Evolutionary conservation across 2,329 filamentous ascomycete genomes (phyloP), one percentile per base, ranked within the genome.

Genomic region (Xylariaceae sp.): DNA sequence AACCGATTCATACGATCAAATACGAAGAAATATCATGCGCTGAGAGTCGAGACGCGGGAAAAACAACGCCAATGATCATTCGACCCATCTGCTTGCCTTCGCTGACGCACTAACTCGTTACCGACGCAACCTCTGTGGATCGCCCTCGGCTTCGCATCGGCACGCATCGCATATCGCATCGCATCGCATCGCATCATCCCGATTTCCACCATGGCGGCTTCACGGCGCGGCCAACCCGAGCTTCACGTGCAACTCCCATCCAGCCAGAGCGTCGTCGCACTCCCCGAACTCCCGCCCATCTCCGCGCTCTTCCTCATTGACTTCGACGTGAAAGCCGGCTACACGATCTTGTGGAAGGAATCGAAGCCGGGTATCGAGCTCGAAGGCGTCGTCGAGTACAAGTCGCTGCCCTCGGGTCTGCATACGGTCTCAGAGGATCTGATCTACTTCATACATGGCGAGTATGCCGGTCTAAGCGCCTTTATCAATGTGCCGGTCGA

Each of bases 261-360:
- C 23, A 64, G 54, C 41, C 59, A 64, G 11, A 64, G 64, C 62
- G 66, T 71, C 59, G 70, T 74, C 64, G 41, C 64, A 15, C 71
- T 74, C 18, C 71, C 76, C 62, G 81, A 83, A 64, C 75, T 82
- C 8, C 83, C 83, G 53, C 81, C 81, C 56, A 84, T 93, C 69
- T 87, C 88, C 45, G 91, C 91, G 37, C 81, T 95, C 41, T 96
- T 96, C 74, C 81, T 96, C 63, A 93, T 96, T 75, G 86, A 89
- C 71, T 96, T 96, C 77, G 92, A 96, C 75, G 88, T 93, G 76
- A 94, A 92, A 74, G 88, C 91, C 69, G 92, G 92, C 78, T 96
- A 88, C 75, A 96, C 91, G 51, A 88, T 97, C 71, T 85, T 86
- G 41, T 97, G 94, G 94, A 91, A 95, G 74, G 86, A 84, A 65